Conservation (phyloP, 2,329 filamentous ascomycete genomes). For the Colletotrichum falcatum region DNA sequence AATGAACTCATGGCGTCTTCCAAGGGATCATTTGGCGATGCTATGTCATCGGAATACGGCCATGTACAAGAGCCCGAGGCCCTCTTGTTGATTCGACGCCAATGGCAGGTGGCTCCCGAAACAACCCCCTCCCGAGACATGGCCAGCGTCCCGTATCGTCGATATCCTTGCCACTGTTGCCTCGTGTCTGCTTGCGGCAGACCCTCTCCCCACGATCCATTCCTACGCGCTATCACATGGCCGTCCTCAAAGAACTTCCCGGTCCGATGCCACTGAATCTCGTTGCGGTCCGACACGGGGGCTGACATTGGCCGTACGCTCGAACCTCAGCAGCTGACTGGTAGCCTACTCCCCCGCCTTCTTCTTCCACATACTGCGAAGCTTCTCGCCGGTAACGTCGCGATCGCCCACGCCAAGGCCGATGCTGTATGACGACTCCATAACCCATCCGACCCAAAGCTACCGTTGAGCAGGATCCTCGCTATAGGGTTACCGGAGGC, state of each 20-base stretch:
- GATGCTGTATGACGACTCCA: background rate
- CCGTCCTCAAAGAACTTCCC: background rate
- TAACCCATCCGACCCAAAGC: conserved; percentile 1
- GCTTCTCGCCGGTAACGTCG: background rate
- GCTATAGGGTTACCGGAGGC: background rate
- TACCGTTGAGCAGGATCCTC: background rate
- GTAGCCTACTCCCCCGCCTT: background rate
- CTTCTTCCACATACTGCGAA: background rate
- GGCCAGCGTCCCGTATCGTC: background rate
- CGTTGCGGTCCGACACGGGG: conserved; percentile 11
- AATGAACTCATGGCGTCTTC: background rate
- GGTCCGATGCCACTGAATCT: conserved; percentile 11
- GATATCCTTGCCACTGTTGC: background rate
- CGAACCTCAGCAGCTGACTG: background rate
- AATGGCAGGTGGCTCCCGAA: conserved; percentile 6
- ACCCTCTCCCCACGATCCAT: background rate
- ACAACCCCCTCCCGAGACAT: too few species aligned
- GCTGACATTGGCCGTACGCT: conserved; percentile 11
- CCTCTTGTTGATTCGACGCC: background rate
- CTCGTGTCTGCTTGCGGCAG: conserved; percentile 18
- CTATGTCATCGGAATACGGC: conserved; percentile 2
- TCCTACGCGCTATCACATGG: background rate
- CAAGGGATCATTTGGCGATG: background rate
- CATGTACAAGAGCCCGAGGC: conserved; percentile 5
- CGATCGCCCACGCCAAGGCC: background rate